phyloP scores from a whole-genome alignment of 192 early-diverging fungal species.

The Mortierella hygrophila region DNA sequence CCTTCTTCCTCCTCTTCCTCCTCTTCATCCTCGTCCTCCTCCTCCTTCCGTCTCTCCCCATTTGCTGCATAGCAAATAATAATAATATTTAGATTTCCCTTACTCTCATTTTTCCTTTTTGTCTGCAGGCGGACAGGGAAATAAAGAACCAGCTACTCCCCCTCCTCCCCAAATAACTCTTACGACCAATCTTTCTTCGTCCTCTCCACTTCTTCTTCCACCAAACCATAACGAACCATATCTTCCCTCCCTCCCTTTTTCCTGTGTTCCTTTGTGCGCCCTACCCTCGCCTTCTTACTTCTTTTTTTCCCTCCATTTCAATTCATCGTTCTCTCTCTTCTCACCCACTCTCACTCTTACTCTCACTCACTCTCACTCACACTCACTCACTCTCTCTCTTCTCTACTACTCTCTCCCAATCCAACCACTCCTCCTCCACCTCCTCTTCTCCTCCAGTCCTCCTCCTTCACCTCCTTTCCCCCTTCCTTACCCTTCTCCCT shows the following conservation, averaged over 20 bases:
- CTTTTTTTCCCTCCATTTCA: not conserved
- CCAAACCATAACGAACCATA: not conserved
- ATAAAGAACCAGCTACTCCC: not conserved
- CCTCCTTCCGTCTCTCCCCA: not conserved
- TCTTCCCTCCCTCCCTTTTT: not conserved
- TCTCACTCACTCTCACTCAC: not conserved
- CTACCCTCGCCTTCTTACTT: not conserved
- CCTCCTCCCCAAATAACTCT: not conserved
- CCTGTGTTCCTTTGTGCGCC: not conserved
- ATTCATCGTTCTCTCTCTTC: not conserved
- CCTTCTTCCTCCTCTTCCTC: no score
- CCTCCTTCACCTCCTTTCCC: not conserved
- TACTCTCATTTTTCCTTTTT: no score
- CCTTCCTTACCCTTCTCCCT: not conserved
- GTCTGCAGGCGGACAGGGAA: slow-evolving; percentile 1
- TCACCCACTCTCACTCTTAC: not conserved
- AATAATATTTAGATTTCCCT: not conserved
- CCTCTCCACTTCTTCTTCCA: not conserved
- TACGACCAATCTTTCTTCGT: not conserved
- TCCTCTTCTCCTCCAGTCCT: not conserved
- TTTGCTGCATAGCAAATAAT: slow-evolving; percentile 2
- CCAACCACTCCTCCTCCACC: not conserved
- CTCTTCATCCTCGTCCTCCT: not conserved
- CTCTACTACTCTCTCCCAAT: not conserved
- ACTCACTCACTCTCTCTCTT: not conserved